Evolutionary conservation across 1,139 yeast genomes (phyloP), one percentile per base, ranked within the genome.

Genomic region (Zygotorulaspora mrakii): DNA sequence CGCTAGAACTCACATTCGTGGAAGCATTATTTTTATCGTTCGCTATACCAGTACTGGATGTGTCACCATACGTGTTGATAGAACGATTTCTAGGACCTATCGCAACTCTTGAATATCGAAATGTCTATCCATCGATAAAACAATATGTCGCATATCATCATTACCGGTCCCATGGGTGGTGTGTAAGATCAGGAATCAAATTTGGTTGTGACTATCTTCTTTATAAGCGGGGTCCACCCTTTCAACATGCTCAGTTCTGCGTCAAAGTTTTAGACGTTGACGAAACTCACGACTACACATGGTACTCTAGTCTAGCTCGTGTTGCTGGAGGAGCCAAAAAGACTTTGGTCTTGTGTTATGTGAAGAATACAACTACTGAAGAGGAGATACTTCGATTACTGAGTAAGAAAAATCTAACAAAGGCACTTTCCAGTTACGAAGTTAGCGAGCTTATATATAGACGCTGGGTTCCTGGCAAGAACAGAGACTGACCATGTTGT

Each of bases 141-240:
- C 48, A 51, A 32, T 91, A 85, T 55, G 79, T 78, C 4, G 91
- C 76, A 0, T 91, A 89, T 55, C 95, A 88, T 57, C 89, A 88
- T 59, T 89, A 79, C 62, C 71, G 95, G 39, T 79, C 96, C 0
- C 71, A 79, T 23, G 97, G 97, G 0, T 91, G 97, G 97, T 89
- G 97, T 68, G 94, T 82, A 2, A 71, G 95, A 45, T 77, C 89
- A 1, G 98, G 97, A 0, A 76, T 89, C 43, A 91, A 91, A 59
- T 91, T 91, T 63, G 96, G 96, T 1, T 76, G 86, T 16, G 95
- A 89, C 52, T 81, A 70, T 62, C 66, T 91, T 13, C 67, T 91
- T 5, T 91, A 91, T 61, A 78, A 82, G 42, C 71, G 91, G 42
- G 99, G 99, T 0, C 98, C 98, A 7, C 96, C 96, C 1, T 88